These are phyloP conservation scores for Leavenworthia alabamica DNA, from an alignment of 345 rosid genomes.

Conservation along the genomic window DNA sequence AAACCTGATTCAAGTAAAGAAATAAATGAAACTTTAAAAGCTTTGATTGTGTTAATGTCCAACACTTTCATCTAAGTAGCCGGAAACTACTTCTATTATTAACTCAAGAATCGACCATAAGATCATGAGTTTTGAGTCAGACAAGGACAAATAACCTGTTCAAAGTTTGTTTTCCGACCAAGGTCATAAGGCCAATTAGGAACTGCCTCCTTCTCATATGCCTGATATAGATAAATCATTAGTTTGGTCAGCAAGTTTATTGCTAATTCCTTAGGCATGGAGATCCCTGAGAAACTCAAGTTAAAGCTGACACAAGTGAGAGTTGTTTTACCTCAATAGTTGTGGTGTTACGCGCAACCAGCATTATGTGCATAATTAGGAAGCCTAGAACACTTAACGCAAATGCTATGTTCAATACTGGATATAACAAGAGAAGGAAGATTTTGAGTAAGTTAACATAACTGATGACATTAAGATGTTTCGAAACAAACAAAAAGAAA, in stretches of 20 bases:
- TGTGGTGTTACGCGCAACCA: conserved; percentile 60
- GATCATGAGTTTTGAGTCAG: conserved; percentile 6
- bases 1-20: conserved; percentile 40
- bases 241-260: not conserved
- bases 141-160: conserved; percentile 43
- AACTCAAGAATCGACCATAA: not conserved
- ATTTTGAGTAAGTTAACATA: not conserved
- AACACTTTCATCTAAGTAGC: not conserved
- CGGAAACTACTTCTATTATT: not conserved
- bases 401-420: conserved; percentile 78
- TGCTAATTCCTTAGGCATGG: not conserved
- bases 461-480: not conserved
- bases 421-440: not conserved
- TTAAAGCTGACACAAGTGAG: not conserved
- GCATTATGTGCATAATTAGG: conserved; percentile 60
- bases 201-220: conserved; percentile 62
- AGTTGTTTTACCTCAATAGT: conserved; percentile 66
- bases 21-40: not conserved
- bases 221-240: conserved; percentile 36
- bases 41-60: not conserved
- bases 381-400: conserved; percentile 75
- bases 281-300: not conserved
- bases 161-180: conserved; percentile 68
- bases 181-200: conserved; percentile 66
- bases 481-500: not conserved